phyloP scores from a whole-genome alignment of 2,329 filamentous ascomycete genomes.

The Nannizziopsis arthrosporioides region DNA sequence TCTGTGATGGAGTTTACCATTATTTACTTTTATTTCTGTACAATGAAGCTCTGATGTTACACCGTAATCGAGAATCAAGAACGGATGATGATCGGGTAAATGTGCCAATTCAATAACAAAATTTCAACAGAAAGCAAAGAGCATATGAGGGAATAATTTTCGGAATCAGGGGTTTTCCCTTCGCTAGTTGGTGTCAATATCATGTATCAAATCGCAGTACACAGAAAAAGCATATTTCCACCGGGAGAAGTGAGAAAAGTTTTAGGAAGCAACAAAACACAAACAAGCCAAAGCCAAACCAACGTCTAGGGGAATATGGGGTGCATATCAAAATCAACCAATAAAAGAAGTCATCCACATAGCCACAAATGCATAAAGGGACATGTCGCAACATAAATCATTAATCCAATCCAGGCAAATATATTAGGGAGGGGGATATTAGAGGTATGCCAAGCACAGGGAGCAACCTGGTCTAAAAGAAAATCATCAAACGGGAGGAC shows the following conservation, averaged over 20 bases:
- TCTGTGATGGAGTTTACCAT: conserved; percentile 4
- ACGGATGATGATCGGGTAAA: no score
- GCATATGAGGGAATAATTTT: no score
- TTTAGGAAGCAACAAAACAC: neutral
- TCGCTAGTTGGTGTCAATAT: no score
- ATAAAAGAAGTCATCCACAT: neutral
- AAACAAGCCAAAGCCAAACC: neutral
- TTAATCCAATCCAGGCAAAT: neutral
- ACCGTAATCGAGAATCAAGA: neutral
- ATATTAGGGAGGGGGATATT: no score
- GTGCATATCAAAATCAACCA: neutral
- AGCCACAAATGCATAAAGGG: neutral
- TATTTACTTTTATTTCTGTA: neutral
- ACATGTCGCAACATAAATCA: neutral
- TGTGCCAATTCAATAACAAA: no score
- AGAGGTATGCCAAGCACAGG: neutral
- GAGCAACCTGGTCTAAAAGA: neutral
- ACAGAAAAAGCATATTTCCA: no score
- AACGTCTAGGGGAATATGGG: conserved; percentile 1
- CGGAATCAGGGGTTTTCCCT: no score
- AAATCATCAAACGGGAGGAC: neutral
- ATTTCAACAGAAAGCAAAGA: no score
- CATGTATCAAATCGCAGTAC: no score
- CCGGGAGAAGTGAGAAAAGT: neutral
- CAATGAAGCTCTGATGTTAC: neutral